Evolutionary conservation across 306 rosid genomes (phyloP).

Genomic region (Benincasa hispida): DNA sequence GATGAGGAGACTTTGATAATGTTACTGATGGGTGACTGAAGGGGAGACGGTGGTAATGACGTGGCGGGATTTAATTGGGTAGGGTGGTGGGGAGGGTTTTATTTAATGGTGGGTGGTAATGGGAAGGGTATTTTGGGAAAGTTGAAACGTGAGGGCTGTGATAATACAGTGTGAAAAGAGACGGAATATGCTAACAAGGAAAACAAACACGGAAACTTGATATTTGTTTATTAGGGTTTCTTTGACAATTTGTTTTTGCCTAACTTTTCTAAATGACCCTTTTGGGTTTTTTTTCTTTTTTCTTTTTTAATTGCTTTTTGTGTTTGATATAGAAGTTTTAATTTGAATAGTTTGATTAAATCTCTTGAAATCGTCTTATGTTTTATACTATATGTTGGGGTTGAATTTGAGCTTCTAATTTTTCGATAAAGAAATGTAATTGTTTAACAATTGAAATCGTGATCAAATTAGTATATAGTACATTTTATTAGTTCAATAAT

Average conservation of each 20-base stretch:
- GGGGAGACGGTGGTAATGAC: neutral
- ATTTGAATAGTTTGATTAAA: too few species aligned
- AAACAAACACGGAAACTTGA: neutral
- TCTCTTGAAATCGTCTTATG: too few species aligned
- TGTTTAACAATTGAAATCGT: too few species aligned
- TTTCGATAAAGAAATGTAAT: too few species aligned
- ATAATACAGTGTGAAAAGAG: neutral
- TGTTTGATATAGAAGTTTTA: too few species aligned
- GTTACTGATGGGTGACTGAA: neutral
- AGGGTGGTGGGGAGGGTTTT: neutral
- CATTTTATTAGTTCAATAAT: too few species aligned
- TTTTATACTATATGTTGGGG: too few species aligned
- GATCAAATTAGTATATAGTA: too few species aligned
- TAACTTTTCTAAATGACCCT: neutral
- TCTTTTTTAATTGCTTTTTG: too few species aligned
- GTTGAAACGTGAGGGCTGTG: neutral
- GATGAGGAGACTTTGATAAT: neutral
- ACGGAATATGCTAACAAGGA: neutral
- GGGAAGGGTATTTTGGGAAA: slow-evolving; percentile 1
- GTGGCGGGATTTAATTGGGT: neutral
- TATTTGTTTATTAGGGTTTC: neutral
- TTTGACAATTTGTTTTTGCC: neutral
- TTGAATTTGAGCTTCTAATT: too few species aligned
- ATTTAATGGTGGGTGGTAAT: neutral
- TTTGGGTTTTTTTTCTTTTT: neutral